Base-by-base conservation (phyloP, 2,329 filamentous ascomycete genomes). In the Aaosphaeria arxii region DNA sequence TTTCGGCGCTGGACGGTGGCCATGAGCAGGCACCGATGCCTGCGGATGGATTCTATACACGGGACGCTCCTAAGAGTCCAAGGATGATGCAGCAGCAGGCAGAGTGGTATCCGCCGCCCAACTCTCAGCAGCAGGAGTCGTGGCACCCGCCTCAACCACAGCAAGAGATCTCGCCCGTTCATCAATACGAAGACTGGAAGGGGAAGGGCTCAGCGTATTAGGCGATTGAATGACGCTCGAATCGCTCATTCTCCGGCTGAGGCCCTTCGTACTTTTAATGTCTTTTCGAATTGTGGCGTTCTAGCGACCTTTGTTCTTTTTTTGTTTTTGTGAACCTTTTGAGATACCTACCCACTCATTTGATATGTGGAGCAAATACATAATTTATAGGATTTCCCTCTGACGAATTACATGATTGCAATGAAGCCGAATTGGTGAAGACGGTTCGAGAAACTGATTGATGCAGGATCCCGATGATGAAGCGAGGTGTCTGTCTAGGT, bases 1-100 rank as follows among this genome's bases (percentile, higher is more conserved):
- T 69, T 42, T 57, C 55, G 9, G 50, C 57, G 7, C 45, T 70
- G 9, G 61, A 55, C 32, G 62, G 62, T 4, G 57, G 48, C 13
- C 33, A 36, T 9, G 17, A 24, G 17, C 17, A 24, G 17, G 11
- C 29, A n/a, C 30, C n/a, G 31, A 24, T 30, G 13, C 17, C 13
- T 11, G 11, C 7, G 13, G 29, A 11, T 43, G 29, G 41, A 11
- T 41, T 11, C 17, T 41, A 41, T 41, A 28, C 7, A 9, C 39
- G 24, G 39, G 39, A 41, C 7, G 17, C 17, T 9, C 39, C 11
- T 11, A 11, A 28, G 24, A 17, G 11, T 11, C 39, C 39, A 17
- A 11, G 9, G 11, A 11, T 24, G 7, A 11, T 24, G 17, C 17
- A 11, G 39, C 39, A 11, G 24, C 11, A 11, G 39, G 11, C 11